These are phyloP conservation scores for Trichoderma hamatum DNA, from an alignment of 2,329 filamentous ascomycete genomes.

Conservation along the genomic window DNA sequence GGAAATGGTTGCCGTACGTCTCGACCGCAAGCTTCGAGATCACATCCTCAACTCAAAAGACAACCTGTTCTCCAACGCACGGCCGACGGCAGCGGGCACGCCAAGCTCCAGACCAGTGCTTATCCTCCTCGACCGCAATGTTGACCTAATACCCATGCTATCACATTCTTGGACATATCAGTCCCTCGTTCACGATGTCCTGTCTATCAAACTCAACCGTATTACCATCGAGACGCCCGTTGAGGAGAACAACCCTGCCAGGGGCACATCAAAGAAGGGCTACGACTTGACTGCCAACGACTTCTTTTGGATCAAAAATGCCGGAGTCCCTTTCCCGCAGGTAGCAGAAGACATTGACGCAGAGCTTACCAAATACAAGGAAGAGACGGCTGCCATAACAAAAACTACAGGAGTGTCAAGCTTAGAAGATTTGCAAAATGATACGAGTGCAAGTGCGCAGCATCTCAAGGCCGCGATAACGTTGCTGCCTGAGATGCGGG, in stretches of 20 bases:
- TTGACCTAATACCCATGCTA: slow-evolving; percentile 97
- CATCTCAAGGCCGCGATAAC: slow-evolving; percentile 97
- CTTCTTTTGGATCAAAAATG: slow-evolving; percentile 96
- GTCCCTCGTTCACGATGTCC: slow-evolving; percentile 72
- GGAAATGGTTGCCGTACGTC: slow-evolving; percentile 89
- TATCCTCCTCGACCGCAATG: slow-evolving; percentile 90
- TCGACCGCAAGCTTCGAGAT: slow-evolving; percentile 93
- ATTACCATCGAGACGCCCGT: slow-evolving; percentile 87
- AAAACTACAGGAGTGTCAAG: slow-evolving; percentile 92
- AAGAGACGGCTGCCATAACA: slow-evolving; percentile 91
- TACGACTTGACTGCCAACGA: slow-evolving; percentile 90
- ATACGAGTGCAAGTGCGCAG: slow-evolving; percentile 84
- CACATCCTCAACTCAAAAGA: slow-evolving; percentile 98
- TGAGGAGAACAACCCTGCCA: slow-evolving; percentile 75
- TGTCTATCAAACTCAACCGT: slow-evolving; percentile 72
- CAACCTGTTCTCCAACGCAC: slow-evolving; percentile 81
- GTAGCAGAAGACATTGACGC: slow-evolving; percentile 95
- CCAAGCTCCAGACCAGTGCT: slow-evolving; percentile 82
- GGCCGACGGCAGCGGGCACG: slow-evolving; percentile 62
- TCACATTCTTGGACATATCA: slow-evolving; percentile 87
- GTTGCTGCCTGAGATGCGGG: slow-evolving; percentile 84
- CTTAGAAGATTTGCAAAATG: slow-evolving; percentile 89
- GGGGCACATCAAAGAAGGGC: slow-evolving; percentile 78
- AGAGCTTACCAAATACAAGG: slow-evolving; percentile 91
- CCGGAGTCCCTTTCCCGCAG: slow-evolving; percentile 86